Conservation (phyloP, 768 basidiomycete species). For the Russula foetens region DNA sequence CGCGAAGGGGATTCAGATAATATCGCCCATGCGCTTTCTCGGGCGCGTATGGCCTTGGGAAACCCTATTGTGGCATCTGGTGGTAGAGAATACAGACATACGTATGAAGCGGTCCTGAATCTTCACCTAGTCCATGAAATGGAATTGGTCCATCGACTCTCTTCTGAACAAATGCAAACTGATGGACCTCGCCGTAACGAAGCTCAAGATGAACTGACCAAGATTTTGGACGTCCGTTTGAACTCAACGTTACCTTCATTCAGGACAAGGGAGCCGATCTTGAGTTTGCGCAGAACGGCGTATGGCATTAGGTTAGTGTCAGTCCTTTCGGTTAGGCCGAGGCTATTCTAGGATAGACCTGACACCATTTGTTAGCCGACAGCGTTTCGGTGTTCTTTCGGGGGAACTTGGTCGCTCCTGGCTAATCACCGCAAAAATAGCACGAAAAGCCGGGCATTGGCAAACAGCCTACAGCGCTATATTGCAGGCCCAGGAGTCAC, state of each 20-base stretch:
- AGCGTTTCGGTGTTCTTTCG: slow-evolving; percentile 2
- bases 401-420: slow-evolving; percentile 66
- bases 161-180: slow-evolving; percentile 32
- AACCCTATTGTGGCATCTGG: slow-evolving; percentile 77
- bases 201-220: slow-evolving; percentile 38
- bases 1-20: slow-evolving; percentile 41
- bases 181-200: slow-evolving; percentile 28
- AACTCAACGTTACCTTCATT: slow-evolving; percentile 80
- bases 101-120: slow-evolving; percentile 80
- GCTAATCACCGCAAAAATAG: slow-evolving; percentile 92
- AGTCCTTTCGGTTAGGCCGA: slow-evolving; percentile 19
- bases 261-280: slow-evolving; percentile 76
- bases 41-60: slow-evolving; percentile 68
- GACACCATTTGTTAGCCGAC: not conserved
- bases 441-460: slow-evolving; percentile 89
- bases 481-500: slow-evolving; percentile 75
- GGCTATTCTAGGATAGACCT: not conserved
- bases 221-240: slow-evolving; percentile 54
- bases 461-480: slow-evolving; percentile 96
- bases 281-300: slow-evolving; percentile 84
- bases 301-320: slow-evolving; percentile 61
- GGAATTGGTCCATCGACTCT: slow-evolving; percentile 49
- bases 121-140: slow-evolving; percentile 85
- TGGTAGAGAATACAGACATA: slow-evolving; percentile 69
- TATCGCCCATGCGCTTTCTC: slow-evolving; percentile 44